phyloP scores from a whole-genome alignment of 148 eudicot species.

The Fallopia convolvulus region DNA sequence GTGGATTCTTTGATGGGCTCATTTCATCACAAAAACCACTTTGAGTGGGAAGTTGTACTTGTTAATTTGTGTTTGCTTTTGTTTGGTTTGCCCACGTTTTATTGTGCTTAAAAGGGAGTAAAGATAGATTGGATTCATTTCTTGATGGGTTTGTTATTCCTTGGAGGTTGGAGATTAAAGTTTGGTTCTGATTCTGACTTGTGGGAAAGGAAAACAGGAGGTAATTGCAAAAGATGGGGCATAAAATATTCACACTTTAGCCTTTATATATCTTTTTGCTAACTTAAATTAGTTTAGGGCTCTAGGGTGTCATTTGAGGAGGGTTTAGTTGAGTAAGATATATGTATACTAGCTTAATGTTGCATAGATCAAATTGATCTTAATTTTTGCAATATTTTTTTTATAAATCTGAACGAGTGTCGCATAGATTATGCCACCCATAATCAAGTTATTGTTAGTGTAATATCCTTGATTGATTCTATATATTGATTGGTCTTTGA shows the following conservation, averaged over 20 bases:
- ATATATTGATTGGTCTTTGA: too few species aligned
- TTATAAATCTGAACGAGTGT: too few species aligned
- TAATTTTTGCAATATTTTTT: too few species aligned
- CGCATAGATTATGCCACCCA: too few species aligned
- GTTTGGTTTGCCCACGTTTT: too few species aligned
- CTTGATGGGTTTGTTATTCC: conserved; percentile 16
- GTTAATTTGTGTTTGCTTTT: background rate
- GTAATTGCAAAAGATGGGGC: background rate
- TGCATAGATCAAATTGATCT: too few species aligned
- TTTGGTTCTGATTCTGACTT: conserved; percentile 10
- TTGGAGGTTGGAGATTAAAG: conserved; percentile 5
- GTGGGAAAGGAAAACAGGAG: conserved; percentile 7
- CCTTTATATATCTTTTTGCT: background rate
- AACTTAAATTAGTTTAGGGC: background rate
- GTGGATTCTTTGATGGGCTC: background rate
- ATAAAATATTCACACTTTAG: conserved; percentile 4
- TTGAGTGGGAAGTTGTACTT: conserved; percentile 10
- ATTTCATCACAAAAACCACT: conserved; percentile 1
- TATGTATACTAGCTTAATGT: too few species aligned
- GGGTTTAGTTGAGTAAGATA: background rate
- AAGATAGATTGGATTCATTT: conserved; percentile 11
- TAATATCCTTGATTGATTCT: too few species aligned
- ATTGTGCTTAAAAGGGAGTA: background rate
- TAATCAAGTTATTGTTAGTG: too few species aligned
- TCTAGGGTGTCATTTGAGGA: background rate